Evolutionary conservation across 225 moss, liverwort and hornwort genomes (phyloP), one percentile per base, ranked within the genome.

Genomic region (Physcomitrium patens): DNA sequence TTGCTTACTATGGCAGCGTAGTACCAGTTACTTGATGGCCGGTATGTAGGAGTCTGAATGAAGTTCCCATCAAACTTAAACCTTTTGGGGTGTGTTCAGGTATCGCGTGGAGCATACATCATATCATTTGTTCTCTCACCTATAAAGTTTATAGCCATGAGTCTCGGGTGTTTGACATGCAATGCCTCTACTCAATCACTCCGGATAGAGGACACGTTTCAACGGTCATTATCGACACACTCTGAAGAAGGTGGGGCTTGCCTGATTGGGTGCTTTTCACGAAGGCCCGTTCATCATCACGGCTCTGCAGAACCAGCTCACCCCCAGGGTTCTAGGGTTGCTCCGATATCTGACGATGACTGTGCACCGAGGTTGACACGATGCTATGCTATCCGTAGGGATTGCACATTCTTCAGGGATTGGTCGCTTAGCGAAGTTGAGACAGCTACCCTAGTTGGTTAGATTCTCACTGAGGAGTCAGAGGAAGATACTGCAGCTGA

Each of bases 331-430:
- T 83, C 69, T 14, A 62, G 86, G 78, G 86, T 86, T 42, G 77
- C 86, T 20, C 86, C 86, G 42, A 80, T 86, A 11, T 80, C 83
- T 15, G 88, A 87, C 20, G 89, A 78, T 10, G 89, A 90, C 69
- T 88, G 87, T 41, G 89, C 91, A 26, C 94, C 94, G 0, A 79
- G 92, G 68, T 81, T 95, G 75, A 95, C 92, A 18, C 92, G 94
- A 45, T 95, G 94, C 79, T 92, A 92, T 51, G 94, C 94, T 2
- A 82, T 95, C 37, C 92, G 94, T 67, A 89, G 94, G 87, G 94
- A 95, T 73, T 83, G 86, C 63, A 83, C 83, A 42, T 80, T 95
- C 46, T 95, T 92, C 86, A 88, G 91, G 78, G 89, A 92, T 41
- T 95, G 86, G 82, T 89, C 87, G 6, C 85, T 92, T 15, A 90